These are phyloP conservation scores for Globisporangium splendens DNA, from an alignment of 352 stramenopile genomes.

Conservation along the genomic window DNA sequence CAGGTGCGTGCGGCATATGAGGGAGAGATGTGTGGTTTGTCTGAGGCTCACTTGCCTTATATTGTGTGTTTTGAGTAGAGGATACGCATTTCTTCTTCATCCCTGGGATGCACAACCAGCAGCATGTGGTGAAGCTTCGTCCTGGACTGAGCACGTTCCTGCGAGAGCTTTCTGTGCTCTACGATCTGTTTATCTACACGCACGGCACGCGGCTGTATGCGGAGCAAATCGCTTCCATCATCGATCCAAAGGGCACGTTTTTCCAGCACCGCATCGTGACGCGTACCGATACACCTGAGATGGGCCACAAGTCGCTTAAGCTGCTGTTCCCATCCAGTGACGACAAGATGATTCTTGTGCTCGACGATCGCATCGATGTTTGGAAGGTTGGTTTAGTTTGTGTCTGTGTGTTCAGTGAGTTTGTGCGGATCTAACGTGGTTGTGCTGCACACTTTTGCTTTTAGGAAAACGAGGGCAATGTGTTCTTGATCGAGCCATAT, in stretches of 20 bases:
- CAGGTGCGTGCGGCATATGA: slow-evolving; percentile 18
- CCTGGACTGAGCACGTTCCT: slow-evolving; percentile 90
- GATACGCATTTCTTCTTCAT: slow-evolving; percentile 80
- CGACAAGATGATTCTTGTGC: slow-evolving; percentile 85
- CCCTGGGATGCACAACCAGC: slow-evolving; percentile 53
- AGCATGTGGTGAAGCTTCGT: slow-evolving; percentile 93
- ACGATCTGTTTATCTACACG: slow-evolving; percentile 96
- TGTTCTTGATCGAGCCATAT: slow-evolving; percentile 85
- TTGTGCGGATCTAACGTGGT: neutral
- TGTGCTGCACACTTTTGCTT: neutral
- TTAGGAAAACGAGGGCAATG: slow-evolving; percentile 80
- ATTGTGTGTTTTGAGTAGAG: slow-evolving; percentile 30
- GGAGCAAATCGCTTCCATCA: slow-evolving; percentile 91
- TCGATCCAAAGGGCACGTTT: slow-evolving; percentile 77
- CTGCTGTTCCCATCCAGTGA: slow-evolving; percentile 83
- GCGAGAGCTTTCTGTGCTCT: slow-evolving; percentile 68
- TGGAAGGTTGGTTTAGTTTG: slow-evolving; percentile 49
- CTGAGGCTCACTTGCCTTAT: neutral
- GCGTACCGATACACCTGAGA: slow-evolving; percentile 82
- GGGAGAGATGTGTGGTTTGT: neutral
- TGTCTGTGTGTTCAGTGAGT: neutral
- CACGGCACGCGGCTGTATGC: slow-evolving; percentile 93
- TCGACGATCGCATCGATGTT: slow-evolving; percentile 84
- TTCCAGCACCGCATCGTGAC: slow-evolving; percentile 88
- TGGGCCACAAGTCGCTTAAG: slow-evolving; percentile 86